Evolutionary conservation across 768 basidiomycete species (phyloP), one percentile per base, ranked within the genome.

Genomic region (Mycena capillaripes): DNA sequence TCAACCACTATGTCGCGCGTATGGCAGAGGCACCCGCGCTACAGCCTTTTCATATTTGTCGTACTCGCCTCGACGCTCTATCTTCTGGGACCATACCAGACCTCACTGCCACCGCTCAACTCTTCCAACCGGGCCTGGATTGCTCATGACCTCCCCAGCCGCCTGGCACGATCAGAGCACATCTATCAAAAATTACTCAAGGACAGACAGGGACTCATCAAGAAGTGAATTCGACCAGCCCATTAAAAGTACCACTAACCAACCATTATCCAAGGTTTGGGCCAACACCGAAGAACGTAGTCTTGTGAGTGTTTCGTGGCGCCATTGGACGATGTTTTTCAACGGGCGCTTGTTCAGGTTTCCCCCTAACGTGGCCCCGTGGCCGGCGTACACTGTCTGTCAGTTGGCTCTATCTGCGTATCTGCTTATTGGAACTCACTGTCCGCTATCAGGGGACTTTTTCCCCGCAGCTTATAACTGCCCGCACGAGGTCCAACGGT

Each of bases 341-440:
- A 34, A 53, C 58, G 17, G 4, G n/a, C 44, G 66, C 19, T 32
- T 30, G 60, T n/a, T 50, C 23, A 89, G 89, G 75, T 90, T 90
- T 77, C 89, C 89, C 29, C 82, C 87, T 38, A 83, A 87, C 72
- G 83, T 82, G 57, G 75, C 82, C 4, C 89, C 89, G 4, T 90
- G 88, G 88, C 88, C 89, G 23, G 81, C 89, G 5, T 90, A 90
- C 75, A 90, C 89, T 21, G 85, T 87, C 58, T 90, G 89, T 90
- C 75, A 76, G 89, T 84, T 23, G 9, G 30, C 56, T 58, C 19
- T 55, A 6, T 42, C 29, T 48, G 27, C 38, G 30, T 19, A 29
- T 29, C 16, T 57, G 1, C 4, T 5, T 25, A 7, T 21, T n/a
- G 21, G 29, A n/a, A 38, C 30, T 52, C 69, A 69, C 25, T 16